A percentile compares a stretch with the other conserved stretches of the same genome.
These are phyloP conservation scores for Triadica sebifera DNA, from an alignment of 345 rosid species.

Conservation along the genomic window DNA sequence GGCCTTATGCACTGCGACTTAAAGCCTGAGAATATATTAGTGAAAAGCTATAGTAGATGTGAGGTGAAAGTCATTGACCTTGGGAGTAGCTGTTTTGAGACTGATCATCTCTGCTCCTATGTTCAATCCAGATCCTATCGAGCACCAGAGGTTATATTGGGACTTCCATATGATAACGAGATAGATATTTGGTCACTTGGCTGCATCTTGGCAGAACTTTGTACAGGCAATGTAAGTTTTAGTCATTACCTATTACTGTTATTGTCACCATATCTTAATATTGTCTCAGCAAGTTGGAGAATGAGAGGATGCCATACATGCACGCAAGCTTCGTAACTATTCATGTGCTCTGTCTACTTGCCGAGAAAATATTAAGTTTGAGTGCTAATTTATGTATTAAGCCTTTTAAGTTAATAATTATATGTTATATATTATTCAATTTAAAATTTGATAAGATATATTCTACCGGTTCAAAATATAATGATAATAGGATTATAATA, in stretches of 20 bases:
- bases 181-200: slow-evolving; percentile 99
- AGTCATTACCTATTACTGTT: background rate
- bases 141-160: slow-evolving; percentile 96
- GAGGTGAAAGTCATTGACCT: slow-evolving; percentile 99
- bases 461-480: no score
- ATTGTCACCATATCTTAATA: no score
- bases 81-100: slow-evolving; percentile 99
- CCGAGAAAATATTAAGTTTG: background rate
- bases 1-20: slow-evolving; percentile 98
- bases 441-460: no score
- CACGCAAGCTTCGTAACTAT: background rate
- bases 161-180: slow-evolving; percentile 93
- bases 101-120: slow-evolving; percentile 95
- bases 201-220: slow-evolving; percentile 95
- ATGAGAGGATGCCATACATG: background rate
- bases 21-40: slow-evolving; percentile 93
- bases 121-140: slow-evolving; percentile 98
- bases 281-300: background rate
- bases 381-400: no score
- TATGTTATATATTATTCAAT: no score
- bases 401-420: no score
- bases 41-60: slow-evolving; percentile 96
- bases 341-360: slow-evolving; percentile 1
- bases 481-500: no score
- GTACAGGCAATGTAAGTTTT: slow-evolving; percentile 94